phyloP scores from a whole-genome alignment of 768 basidiomycete species.

The Suillus weaverae region DNA sequence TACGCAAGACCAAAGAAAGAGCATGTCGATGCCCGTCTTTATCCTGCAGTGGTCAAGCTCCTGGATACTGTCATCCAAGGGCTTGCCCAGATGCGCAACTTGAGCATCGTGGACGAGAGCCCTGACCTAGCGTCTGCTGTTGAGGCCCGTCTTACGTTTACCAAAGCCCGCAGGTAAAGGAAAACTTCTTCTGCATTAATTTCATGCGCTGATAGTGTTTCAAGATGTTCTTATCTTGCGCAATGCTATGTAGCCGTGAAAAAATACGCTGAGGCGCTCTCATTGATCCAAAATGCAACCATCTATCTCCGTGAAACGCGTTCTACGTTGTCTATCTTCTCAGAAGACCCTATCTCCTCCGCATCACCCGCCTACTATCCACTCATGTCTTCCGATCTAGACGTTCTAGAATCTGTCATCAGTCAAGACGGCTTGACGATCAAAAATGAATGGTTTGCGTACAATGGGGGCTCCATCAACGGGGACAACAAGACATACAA shows the following conservation, averaged over 20 bases:
- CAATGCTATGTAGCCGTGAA: constrained; percentile 70
- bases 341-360: constrained; percentile 45
- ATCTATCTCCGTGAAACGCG: constrained; percentile 76
- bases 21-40: constrained; percentile 69
- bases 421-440: constrained; percentile 45
- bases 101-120: constrained; percentile 86
- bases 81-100: constrained; percentile 76
- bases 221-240: constrained; percentile 74
- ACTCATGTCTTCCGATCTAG: constrained; percentile 43
- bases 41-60: constrained; percentile 85
- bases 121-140: constrained; percentile 78
- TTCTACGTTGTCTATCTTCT: constrained; percentile 49
- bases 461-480: constrained; percentile 63
- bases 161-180: constrained; percentile 68
- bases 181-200: not conserved
- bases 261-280: constrained; percentile 70
- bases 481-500: constrained; percentile 52
- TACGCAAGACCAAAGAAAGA: constrained; percentile 38
- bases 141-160: constrained; percentile 73
- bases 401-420: constrained; percentile 54
- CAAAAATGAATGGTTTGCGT: constrained; percentile 78
- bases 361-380: constrained; percentile 53
- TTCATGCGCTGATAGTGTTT: constrained; percentile 4
- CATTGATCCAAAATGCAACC: constrained; percentile 67
- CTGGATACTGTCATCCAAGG: constrained; percentile 86